phyloP scores from a whole-genome alignment of 2,329 filamentous ascomycete species.

The Blumeriella jaapii region DNA sequence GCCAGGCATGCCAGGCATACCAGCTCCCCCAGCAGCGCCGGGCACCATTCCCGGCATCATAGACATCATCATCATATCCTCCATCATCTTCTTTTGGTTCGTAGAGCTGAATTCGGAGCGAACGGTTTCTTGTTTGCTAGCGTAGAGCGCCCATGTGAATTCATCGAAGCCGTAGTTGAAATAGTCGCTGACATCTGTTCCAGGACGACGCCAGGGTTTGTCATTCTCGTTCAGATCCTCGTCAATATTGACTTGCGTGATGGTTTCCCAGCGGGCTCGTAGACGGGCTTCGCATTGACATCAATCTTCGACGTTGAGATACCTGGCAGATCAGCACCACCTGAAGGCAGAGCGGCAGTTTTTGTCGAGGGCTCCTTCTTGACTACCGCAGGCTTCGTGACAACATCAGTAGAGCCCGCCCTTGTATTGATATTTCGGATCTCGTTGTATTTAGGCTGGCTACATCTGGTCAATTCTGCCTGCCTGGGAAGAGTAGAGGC shows the following conservation, averaged over 20 bases:
- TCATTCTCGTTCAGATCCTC: slow-evolving; percentile 65
- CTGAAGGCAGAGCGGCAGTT: slow-evolving; percentile 30
- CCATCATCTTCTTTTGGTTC: slow-evolving; percentile 69
- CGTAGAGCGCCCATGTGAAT: slow-evolving; percentile 94
- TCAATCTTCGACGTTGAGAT: slow-evolving; percentile 75
- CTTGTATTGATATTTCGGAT: slow-evolving; percentile 54
- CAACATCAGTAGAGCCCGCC: slow-evolving; percentile 40
- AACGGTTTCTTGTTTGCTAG: slow-evolving; percentile 73
- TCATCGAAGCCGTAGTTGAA: slow-evolving; percentile 99
- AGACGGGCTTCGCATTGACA: slow-evolving; percentile 69
- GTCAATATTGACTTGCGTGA: slow-evolving; percentile 66
- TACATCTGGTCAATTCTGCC: slow-evolving; percentile 24
- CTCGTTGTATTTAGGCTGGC: slow-evolving; percentile 51
- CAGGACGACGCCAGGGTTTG: slow-evolving; percentile 91
- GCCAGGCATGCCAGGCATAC: slow-evolving; percentile 35
- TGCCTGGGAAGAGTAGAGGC: neutral
- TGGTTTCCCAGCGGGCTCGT: slow-evolving; percentile 72
- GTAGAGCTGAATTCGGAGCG: slow-evolving; percentile 60
- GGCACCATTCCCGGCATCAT: slow-evolving; percentile 36
- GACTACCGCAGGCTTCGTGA: slow-evolving; percentile 32
- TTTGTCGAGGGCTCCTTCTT: slow-evolving; percentile 38
- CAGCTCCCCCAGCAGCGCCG: slow-evolving; percentile 26
- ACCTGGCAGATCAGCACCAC: slow-evolving; percentile 42
- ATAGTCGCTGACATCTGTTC: slow-evolving; percentile 90
- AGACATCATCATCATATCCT: slow-evolving; percentile 59